Conservation (phyloP, 495 filamentous ascomycete species). For the Monascus purpureus region DNA sequence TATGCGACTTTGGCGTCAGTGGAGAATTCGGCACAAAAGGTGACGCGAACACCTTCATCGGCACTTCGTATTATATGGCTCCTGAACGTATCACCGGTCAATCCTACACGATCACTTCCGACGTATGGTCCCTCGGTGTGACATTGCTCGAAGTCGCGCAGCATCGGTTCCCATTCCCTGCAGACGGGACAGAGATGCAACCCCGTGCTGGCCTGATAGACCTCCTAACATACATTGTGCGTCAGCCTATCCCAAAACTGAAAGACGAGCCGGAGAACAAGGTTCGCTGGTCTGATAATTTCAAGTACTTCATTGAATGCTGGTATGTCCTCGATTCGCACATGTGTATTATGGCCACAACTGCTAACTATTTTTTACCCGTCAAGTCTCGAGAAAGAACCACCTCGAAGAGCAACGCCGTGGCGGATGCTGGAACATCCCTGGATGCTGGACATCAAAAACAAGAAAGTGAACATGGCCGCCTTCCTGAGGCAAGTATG, state of each 20-base stretch:
- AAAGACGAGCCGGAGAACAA: constrained; percentile 76
- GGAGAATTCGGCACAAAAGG: constrained; percentile 98
- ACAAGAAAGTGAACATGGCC: constrained; percentile 93
- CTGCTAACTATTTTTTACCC: neutral
- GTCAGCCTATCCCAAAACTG: constrained; percentile 87
- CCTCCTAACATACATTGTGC: constrained; percentile 89
- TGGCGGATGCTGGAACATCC: constrained; percentile 99
- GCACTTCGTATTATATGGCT: constrained; percentile 98
- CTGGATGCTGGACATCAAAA: constrained; percentile 92
- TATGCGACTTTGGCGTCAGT: constrained; percentile 95
- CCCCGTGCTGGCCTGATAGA: constrained; percentile 83
- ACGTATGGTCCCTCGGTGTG: constrained; percentile 95
- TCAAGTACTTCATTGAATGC: constrained; percentile 99
- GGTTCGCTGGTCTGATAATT: constrained; percentile 87
- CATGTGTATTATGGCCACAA: neutral
- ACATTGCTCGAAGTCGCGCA: constrained; percentile 95
- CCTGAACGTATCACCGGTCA: constrained; percentile 95
- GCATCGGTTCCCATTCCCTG: constrained; percentile 94
- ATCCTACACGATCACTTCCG: constrained; percentile 94
- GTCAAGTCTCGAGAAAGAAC: constrained; percentile 89
- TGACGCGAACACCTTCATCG: constrained; percentile 97
- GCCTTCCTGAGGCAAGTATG: constrained; percentile 85
- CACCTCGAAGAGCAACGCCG: constrained; percentile 68
- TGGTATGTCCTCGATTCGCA: constrained; percentile 52
- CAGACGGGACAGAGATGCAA: constrained; percentile 85